These are phyloP conservation scores for Rhizopogon rudus DNA, from an alignment of 768 basidiomycete species.

Conservation along the genomic window DNA sequence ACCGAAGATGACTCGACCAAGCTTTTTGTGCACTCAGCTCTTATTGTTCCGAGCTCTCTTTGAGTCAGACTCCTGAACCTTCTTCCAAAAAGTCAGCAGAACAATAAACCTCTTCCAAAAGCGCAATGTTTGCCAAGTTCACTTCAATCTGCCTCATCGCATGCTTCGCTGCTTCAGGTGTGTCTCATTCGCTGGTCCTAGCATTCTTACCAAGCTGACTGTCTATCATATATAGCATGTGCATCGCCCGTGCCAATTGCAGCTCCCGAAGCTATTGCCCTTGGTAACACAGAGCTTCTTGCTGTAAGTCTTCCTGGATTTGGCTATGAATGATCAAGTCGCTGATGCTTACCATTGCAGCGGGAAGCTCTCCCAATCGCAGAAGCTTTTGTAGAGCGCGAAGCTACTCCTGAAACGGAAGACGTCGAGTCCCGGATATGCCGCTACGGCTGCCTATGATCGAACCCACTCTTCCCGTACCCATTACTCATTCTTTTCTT, in stretches of 20 bases:
- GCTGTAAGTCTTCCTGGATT: conserved; percentile 13
- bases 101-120: conserved; percentile 25
- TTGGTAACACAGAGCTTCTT: conserved; percentile 3
- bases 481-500: background rate
- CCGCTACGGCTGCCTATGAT: conserved; percentile 11
- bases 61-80: background rate
- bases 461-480: background rate
- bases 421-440: conserved; percentile 14
- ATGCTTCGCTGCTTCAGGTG: conserved; percentile 20
- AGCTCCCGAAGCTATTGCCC: conserved; percentile 3
- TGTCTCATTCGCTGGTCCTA: conserved; percentile 1
- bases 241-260: conserved; percentile 23
- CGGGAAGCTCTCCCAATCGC: conserved; percentile 9
- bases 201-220: background rate
- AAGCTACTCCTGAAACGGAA: conserved; percentile 9
- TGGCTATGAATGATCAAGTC: background rate
- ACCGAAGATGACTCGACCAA: conserved; percentile 11
- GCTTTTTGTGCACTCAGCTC: conserved; percentile 14
- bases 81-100: conserved; percentile 4
- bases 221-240: conserved; percentile 9
- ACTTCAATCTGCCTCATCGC: conserved; percentile 25
- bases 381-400: conserved; percentile 8
- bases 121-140: conserved; percentile 21
- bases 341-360: background rate
- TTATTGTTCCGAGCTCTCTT: conserved; percentile 26